Conservation (phyloP, 352 stramenopile genomes). For the Phytophthora hybrid region DNA sequence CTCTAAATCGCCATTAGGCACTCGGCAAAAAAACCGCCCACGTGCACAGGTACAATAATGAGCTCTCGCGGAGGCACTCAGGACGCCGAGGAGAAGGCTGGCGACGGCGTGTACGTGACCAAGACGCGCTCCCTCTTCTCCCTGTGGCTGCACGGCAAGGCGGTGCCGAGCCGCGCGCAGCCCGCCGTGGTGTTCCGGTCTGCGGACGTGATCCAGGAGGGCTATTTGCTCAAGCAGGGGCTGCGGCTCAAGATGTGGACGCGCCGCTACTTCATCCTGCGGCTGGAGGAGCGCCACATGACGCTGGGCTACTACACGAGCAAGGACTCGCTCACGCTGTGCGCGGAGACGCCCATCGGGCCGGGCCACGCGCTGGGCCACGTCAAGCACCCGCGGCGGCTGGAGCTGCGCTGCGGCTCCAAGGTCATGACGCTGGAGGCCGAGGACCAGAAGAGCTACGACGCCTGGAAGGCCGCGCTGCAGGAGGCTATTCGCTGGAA, state of each 20-base stretch:
- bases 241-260: constrained; percentile 84
- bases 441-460: constrained; percentile 65
- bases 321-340: constrained; percentile 83
- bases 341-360: constrained; percentile 85
- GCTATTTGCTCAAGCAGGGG: constrained; percentile 87
- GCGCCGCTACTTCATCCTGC: constrained; percentile 88
- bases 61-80: constrained; percentile 12
- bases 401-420: constrained; percentile 77
- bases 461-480: constrained; percentile 72
- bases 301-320: constrained; percentile 88
- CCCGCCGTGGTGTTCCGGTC: constrained; percentile 79
- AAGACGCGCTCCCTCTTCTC: constrained; percentile 87
- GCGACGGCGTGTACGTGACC: constrained; percentile 86
- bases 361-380: constrained; percentile 67
- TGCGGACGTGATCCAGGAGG: constrained; percentile 87
- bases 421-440: constrained; percentile 82
- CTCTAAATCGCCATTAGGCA: constrained; percentile 17
- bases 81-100: constrained; percentile 39
- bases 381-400: constrained; percentile 62
- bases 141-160: constrained; percentile 88
- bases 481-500: constrained; percentile 90
- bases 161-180: constrained; percentile 50
- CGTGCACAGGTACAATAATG: constrained; percentile 21
- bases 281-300: constrained; percentile 89
- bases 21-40: constrained; percentile 38